Evolutionary conservation across 768 basidiomycete genomes (phyloP), one percentile per base, ranked within the genome.

Genomic region (Pulveroboletus sp.): DNA sequence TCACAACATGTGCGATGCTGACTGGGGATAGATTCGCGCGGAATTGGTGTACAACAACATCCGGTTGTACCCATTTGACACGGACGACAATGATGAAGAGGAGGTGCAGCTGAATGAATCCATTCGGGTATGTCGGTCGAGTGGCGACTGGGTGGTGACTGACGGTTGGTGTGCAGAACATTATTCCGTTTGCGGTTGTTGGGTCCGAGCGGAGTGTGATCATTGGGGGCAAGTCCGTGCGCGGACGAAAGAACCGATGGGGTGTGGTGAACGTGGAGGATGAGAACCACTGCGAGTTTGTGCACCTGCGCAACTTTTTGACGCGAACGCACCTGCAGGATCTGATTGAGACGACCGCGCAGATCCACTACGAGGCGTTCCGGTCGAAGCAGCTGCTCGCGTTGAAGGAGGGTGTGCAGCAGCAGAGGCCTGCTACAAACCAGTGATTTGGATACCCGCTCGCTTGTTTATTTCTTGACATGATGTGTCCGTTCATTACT

Each of bases 341-440:
- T 65, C 74, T 99, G 66, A 99, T 99, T 66, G 95, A 99, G 77
- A 97, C 95, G 47, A 98, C 97, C 10, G 94, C 97, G 11, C 90
- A 94, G 70, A 97, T 95, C 68, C 95, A 99, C 73, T 99, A 98
- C 69, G 95, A 99, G 76, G 93, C 94, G 9, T 99, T 99, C 92
- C 85, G 95, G 56, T 95, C 93, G 60, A 97, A 97, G 75, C 95
- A 99, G 75, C 72, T 98, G 58, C 78, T 97, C 40, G 95, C 95
- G 13, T 81, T 98, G 62, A 98, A 98, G 78, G 95, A 98, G 72
- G 89, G 90, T 33, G 92, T 92, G 51, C 85, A 81, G 69, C 79
- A 82, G 69, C 79, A 82, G 66, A 78, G 81, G 54, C 84, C 84
- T 12, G 67, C 77, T 29, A 59, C 64, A 41, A 59, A 41, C 36